Conservation (phyloP, 306 rosid genomes). For the Fragaria vesca region DNA sequence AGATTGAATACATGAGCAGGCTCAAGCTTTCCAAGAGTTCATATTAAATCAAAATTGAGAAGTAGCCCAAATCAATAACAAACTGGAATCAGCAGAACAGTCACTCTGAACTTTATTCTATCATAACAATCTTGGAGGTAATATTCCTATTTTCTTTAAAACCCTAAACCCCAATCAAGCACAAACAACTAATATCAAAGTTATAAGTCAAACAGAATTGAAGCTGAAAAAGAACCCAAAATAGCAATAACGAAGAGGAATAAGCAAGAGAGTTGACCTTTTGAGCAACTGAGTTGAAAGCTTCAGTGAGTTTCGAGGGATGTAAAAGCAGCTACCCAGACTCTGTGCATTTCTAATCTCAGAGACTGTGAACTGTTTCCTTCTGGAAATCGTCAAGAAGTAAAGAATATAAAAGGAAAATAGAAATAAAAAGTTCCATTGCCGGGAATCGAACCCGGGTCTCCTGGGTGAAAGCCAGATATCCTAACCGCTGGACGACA, state of each 20-base stretch:
- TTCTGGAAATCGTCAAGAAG: not conserved
- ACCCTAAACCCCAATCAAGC: not conserved
- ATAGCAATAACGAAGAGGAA: not conserved
- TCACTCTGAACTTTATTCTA: not conserved
- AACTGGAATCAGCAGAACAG: not conserved
- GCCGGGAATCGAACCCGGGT: conserved; percentile 99
- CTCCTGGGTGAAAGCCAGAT: conserved; percentile 99
- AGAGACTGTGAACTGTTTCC: not conserved
- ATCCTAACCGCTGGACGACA: conserved; percentile 99
- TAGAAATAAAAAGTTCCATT: conserved; percentile 31
- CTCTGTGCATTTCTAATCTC: not conserved
- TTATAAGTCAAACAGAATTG: not conserved
- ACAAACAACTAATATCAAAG: not conserved
- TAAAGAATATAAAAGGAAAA: not conserved
- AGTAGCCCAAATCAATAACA: not conserved
- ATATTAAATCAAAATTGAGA: not conserved
- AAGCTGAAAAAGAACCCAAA: not conserved
- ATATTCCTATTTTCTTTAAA: not conserved
- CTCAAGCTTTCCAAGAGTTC: not conserved
- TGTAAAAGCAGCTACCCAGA: not conserved
- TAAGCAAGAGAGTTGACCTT: not conserved
- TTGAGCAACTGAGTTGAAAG: not conserved
- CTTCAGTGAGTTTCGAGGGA: not conserved
- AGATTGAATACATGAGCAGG: not conserved
- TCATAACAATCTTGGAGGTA: not conserved